Conservation (phyloP, 805 yeast species). For the Kodamaea hsintzibuensis region DNA sequence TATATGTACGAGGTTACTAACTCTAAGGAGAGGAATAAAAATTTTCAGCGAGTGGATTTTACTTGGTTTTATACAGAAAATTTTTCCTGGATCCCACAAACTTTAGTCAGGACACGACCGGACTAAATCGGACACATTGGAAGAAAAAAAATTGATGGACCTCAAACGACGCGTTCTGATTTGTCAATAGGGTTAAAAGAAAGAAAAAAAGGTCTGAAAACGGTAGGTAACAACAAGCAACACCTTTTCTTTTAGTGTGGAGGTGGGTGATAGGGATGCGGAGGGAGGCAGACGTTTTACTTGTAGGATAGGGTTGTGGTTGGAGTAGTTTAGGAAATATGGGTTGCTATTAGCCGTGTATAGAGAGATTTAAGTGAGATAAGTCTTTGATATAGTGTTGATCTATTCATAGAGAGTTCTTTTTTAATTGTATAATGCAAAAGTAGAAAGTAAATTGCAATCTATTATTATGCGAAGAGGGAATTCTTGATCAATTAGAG, state of each 20-base stretch:
- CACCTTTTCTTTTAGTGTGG: slow-evolving; percentile 1
- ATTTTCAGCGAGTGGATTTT: slow-evolving; percentile 2
- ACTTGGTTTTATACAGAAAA: slow-evolving; percentile 7
- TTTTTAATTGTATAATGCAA: no score
- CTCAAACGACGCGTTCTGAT: slow-evolving; percentile 6
- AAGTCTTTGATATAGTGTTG: no score
- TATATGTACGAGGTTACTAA: slow-evolving; percentile 5
- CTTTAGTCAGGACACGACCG: slow-evolving; percentile 1
- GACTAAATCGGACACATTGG: slow-evolving; percentile 13
- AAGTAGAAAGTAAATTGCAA: no score
- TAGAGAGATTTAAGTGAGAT: no score
- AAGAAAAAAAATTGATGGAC: slow-evolving; percentile 3
- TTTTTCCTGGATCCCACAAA: slow-evolving; percentile 1
- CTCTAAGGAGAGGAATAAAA: slow-evolving; percentile 2
- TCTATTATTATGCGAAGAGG: no score
- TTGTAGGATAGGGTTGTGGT: neutral
- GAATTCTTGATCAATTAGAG: neutral
- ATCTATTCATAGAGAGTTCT: no score
- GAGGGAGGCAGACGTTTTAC: no score
- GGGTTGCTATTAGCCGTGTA: neutral
- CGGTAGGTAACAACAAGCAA: neutral
- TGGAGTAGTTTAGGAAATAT: neutral
- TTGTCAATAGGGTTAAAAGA: neutral
- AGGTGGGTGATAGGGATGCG: neutral
- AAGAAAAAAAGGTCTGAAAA: neutral